Percentiles rank a stretch among this genome's conserved stretches.
phyloP scores from a whole-genome alignment of 441 rosid species.

The Omphalea diandra region DNA sequence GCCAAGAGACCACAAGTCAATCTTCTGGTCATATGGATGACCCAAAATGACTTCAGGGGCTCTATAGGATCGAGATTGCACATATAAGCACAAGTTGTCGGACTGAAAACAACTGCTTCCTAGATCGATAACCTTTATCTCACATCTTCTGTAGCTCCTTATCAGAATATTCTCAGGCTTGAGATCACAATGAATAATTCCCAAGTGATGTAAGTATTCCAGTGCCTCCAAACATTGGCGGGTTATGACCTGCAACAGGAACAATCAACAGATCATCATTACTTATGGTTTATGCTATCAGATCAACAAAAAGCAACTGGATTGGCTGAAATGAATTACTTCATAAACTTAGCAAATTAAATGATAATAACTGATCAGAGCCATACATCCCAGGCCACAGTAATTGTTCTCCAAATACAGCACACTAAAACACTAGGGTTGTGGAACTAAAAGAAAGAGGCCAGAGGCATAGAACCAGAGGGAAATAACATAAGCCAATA shows the following conservation, averaged over 20 bases:
- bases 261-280: constrained; percentile 3
- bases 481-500: background rate
- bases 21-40: constrained; percentile 82
- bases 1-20: constrained; percentile 97
- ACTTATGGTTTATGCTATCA: constrained; percentile 1
- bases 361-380: background rate
- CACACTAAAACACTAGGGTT: background rate
- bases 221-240: constrained; percentile 92
- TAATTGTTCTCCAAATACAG: background rate
- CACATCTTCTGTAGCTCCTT: constrained; percentile 73
- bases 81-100: constrained; percentile 77
- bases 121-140: constrained; percentile 86
- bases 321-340: background rate
- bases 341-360: background rate
- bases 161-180: constrained; percentile 90
- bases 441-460: background rate
- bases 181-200: constrained; percentile 93
- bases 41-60: constrained; percentile 98
- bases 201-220: constrained; percentile 73
- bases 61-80: constrained; percentile 93
- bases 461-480: background rate
- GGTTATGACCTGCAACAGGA: constrained; percentile 52
- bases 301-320: background rate
- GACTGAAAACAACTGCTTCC: constrained; percentile 95
- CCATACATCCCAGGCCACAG: background rate